These are phyloP conservation scores for Gamsiella multidivaricata DNA, from an alignment of 192 early-diverging fungal genomes.

Conservation along the genomic window DNA sequence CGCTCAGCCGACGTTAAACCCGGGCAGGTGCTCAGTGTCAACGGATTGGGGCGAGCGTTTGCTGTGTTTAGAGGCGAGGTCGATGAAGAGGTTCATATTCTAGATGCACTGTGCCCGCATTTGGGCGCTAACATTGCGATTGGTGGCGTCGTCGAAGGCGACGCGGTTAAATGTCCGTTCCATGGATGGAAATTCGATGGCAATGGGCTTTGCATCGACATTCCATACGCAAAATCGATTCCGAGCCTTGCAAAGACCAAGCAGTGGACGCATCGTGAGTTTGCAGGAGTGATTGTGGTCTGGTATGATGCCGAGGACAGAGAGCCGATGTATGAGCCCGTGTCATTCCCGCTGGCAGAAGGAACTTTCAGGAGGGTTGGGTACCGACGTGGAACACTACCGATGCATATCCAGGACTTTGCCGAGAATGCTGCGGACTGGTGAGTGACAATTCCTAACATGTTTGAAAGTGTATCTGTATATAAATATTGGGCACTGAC, in stretches of 20 bases:
- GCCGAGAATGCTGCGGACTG: slow-evolving; percentile 51
- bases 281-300: slow-evolving; percentile 30
- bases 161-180: slow-evolving; percentile 42
- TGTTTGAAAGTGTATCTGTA: too few relatives aligned
- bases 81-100: slow-evolving; percentile 39
- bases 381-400: slow-evolving; percentile 42
- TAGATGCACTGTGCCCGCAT: slow-evolving; percentile 50
- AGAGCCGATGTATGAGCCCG: slow-evolving; percentile 49
- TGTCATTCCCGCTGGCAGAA: slow-evolving; percentile 42
- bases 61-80: slow-evolving; percentile 38
- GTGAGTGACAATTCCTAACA: slow-evolving; percentile 3
- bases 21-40: slow-evolving; percentile 48
- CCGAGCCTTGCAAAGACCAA: slow-evolving; percentile 44
- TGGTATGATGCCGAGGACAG: slow-evolving; percentile 51
- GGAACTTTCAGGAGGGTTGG: slow-evolving; percentile 38
- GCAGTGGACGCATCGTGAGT: slow-evolving; percentile 46
- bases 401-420: slow-evolving; percentile 54
- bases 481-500: too few relatives aligned
- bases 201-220: slow-evolving; percentile 41
- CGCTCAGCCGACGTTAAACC: slow-evolving; percentile 41
- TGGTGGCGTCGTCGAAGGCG: slow-evolving; percentile 40
- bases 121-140: slow-evolving; percentile 51
- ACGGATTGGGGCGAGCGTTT: slow-evolving; percentile 39
- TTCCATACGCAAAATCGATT: slow-evolving; percentile 44
- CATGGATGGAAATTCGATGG: slow-evolving; percentile 53